phyloP scores from a whole-genome alignment of 2,329 filamentous ascomycete species.

The Curvularia hawaiiensis region DNA sequence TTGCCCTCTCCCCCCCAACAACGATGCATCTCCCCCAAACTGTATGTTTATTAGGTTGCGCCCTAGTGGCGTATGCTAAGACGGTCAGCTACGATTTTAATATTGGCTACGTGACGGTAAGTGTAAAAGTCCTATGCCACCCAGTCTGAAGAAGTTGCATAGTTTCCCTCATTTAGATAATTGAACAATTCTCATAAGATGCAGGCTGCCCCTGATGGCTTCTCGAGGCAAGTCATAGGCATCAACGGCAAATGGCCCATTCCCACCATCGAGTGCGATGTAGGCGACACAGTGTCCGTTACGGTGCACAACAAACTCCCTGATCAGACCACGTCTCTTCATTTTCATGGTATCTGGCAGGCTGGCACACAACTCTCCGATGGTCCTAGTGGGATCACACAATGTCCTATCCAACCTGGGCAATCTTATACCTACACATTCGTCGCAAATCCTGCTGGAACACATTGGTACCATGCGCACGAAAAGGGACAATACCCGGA shows the following conservation, averaged over 20 bases:
- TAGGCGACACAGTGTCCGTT: slow-evolving; percentile 53
- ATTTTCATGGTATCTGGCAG: slow-evolving; percentile 57
- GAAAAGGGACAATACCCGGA: slow-evolving; percentile 50
- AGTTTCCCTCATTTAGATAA: too few relatives aligned
- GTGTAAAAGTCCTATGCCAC: not conserved
- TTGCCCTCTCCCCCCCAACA: not conserved
- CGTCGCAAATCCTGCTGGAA: slow-evolving; percentile 57
- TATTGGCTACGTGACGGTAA: slow-evolving; percentile 56
- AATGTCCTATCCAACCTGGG: slow-evolving; percentile 62
- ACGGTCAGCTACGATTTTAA: slow-evolving; percentile 57
- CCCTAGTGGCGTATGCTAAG: slow-evolving; percentile 26
- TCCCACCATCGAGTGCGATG: slow-evolving; percentile 66
- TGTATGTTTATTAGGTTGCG: slow-evolving; percentile 10
- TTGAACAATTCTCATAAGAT: not conserved
- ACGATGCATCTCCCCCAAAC: slow-evolving; percentile 14
- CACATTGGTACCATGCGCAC: slow-evolving; percentile 72
- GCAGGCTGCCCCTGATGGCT: slow-evolving; percentile 63
- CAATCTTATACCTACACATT: slow-evolving; percentile 71
- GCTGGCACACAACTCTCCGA: slow-evolving; percentile 69
- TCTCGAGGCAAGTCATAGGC: slow-evolving; percentile 70
- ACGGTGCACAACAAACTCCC: slow-evolving; percentile 42
- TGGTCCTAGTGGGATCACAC: slow-evolving; percentile 77
- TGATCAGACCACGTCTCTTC: slow-evolving; percentile 39
- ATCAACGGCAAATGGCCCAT: slow-evolving; percentile 66
- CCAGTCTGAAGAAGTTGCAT: not conserved